Base-by-base conservation (phyloP, 352 stramenopile species). In the Pilasporangium apinafurcum region DNA sequence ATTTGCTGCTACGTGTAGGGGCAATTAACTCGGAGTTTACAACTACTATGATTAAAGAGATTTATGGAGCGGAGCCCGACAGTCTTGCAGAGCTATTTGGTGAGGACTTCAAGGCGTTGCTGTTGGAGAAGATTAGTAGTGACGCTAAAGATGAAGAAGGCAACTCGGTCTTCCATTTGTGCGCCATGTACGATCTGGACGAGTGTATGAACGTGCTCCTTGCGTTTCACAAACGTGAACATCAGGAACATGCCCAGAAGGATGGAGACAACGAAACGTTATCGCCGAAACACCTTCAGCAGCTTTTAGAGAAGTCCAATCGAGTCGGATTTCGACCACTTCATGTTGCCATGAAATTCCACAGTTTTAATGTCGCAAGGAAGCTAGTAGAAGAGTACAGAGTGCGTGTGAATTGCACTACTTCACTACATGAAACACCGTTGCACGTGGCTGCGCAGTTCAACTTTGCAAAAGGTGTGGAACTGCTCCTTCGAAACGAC, bases 151-250 rank as follows among this genome's bases (percentile, higher is more conserved):
- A 92, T 57, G 80, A 91, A 39, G 74, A 86, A 38, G 79, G 79
- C 45, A 85, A 84, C 51, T 72, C 70, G 24, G 62, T 86, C n/a
- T 85, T 90, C 41, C 79, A 91, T 48, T 53, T 90, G 13, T 90
- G 79, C 32, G 82, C 79, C 18, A 72, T 78, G 37, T 76, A 77
- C 42, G 55, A 92, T 32, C 71, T 87, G 12, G 31, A 41, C 2
- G 28, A 45, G 25, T 72, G 63, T 53, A 41, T 92, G 16, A 58
- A 74, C 9, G 21, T 68, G 4, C 46, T 90, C 1, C 35, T 65
- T 0, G 38, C 48, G 13, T 89, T 89, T 33, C 71, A 81, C 40
- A 18, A 28, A 28, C 62, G 55, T 17, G 65, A 83, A 9, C 29
- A 54, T 1, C 16, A 48, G 25, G 39, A 29, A 16, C 18, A 43